Evolutionary conservation across 2,329 filamentous ascomycete species (phyloP).

Genomic region (Arthrinium puccinioides): DNA sequence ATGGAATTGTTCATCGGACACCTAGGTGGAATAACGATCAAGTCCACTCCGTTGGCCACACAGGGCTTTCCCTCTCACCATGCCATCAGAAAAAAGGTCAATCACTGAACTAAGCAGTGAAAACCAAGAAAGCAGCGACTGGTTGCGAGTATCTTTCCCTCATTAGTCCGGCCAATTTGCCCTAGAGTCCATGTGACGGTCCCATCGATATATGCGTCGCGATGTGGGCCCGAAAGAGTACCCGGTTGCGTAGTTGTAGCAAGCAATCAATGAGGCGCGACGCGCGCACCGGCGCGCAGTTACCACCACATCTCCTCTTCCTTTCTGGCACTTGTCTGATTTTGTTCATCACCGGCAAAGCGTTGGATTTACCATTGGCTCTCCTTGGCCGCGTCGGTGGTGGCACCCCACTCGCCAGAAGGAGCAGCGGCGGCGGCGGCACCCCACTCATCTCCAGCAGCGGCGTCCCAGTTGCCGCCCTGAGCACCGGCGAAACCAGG

Average conservation of each 20-base stretch:
- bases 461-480: constrained; percentile 48
- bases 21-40: constrained; percentile 68
- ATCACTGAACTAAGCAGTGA: constrained; percentile 10
- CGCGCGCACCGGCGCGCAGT: no score
- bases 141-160: constrained; percentile 94
- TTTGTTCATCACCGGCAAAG: background rate
- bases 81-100: constrained; percentile 13
- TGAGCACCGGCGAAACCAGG: constrained; percentile 60
- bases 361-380: constrained; percentile 19
- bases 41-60: constrained; percentile 79
- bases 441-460: constrained; percentile 53
- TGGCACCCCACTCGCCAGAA: constrained; percentile 64
- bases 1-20: no score
- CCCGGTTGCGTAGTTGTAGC: no score
- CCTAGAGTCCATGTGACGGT: constrained; percentile 29
- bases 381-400: constrained; percentile 40
- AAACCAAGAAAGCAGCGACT: constrained; percentile 20
- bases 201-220: no score
- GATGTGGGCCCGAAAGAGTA: no score
- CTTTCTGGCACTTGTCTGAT: constrained; percentile 3
- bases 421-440: constrained; percentile 52
- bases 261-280: no score
- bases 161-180: constrained; percentile 77
- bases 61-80: constrained; percentile 93
- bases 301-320: constrained; percentile 11